A percentile compares a stretch with the other conserved stretches of the same genome.
Evolutionary conservation across 148 eudicot species (phyloP).

Genomic region (Euryodendron excelsum): DNA sequence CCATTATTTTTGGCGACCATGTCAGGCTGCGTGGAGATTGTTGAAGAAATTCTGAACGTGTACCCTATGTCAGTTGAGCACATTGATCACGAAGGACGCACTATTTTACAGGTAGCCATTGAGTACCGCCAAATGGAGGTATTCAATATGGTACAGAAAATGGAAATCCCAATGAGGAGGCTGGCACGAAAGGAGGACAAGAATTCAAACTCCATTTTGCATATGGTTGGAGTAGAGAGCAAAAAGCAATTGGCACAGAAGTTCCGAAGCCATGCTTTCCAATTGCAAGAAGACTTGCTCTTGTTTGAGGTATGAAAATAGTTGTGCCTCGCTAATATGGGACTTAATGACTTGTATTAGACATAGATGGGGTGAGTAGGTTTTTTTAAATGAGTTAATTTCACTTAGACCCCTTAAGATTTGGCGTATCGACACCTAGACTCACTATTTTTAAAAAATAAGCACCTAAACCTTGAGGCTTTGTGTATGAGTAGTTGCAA

Average conservation of each 20-base stretch:
- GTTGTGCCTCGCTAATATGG: too few relatives aligned
- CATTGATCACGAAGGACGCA: background rate
- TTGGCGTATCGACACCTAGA: too few relatives aligned
- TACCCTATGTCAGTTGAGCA: constrained; percentile 13
- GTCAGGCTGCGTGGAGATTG: background rate
- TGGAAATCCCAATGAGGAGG: background rate
- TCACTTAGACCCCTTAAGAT: too few relatives aligned
- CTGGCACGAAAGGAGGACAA: background rate
- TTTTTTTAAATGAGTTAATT: background rate
- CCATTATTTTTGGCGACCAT: constrained; percentile 14
- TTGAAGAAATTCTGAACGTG: background rate
- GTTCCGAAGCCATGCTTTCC: background rate
- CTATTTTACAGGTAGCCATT: constrained; percentile 9
- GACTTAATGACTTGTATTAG: too few relatives aligned
- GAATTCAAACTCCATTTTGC: background rate
- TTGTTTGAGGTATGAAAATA: background rate
- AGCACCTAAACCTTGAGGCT: too few relatives aligned
- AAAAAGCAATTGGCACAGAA: background rate
- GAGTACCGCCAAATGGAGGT: constrained; percentile 6
- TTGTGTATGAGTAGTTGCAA: too few relatives aligned
- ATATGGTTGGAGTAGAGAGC: background rate
- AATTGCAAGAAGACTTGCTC: constrained; percentile 3
- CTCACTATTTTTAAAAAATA: too few relatives aligned
- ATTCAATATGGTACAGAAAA: background rate
- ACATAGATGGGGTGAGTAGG: too few relatives aligned